Evolutionary conservation across 768 basidiomycete species (phyloP).

Genomic region (Leccinum variicolor): DNA sequence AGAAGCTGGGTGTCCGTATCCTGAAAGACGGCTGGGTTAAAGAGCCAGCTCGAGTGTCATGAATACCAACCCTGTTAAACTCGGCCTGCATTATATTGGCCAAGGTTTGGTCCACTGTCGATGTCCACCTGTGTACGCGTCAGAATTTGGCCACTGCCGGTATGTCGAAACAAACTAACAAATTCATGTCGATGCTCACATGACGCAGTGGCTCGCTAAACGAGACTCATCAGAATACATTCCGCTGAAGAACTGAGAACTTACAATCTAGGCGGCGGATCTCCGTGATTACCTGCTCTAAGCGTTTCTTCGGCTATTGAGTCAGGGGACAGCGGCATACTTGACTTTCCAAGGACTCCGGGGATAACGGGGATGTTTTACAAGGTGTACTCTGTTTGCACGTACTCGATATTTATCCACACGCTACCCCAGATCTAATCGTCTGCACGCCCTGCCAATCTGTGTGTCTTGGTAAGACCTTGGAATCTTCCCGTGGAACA

Average conservation of each 20-base stretch:
- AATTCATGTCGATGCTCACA: background rate
- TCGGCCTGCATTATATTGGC: background rate
- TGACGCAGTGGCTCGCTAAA: background rate
- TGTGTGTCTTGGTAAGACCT: constrained; percentile 1
- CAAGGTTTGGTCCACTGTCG: background rate
- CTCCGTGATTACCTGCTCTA: too few relatives aligned
- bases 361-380: background rate
- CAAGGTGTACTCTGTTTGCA: background rate
- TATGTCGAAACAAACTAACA: background rate
- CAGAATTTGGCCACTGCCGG: background rate
- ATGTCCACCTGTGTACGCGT: constrained; percentile 2
- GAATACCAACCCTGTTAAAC: background rate
- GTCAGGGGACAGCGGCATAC: background rate
- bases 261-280: background rate
- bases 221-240: background rate
- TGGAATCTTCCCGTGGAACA: constrained; percentile 1
- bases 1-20: background rate
- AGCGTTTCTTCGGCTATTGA: background rate
- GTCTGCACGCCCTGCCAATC: background rate
- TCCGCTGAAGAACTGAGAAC: background rate
- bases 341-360: background rate
- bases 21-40: background rate
- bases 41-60: background rate
- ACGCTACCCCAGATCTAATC: background rate
- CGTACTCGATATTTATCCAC: background rate